Evolutionary conservation across 495 filamentous ascomycete genomes (phyloP).

Genomic region (Aeminium ludgeri): DNA sequence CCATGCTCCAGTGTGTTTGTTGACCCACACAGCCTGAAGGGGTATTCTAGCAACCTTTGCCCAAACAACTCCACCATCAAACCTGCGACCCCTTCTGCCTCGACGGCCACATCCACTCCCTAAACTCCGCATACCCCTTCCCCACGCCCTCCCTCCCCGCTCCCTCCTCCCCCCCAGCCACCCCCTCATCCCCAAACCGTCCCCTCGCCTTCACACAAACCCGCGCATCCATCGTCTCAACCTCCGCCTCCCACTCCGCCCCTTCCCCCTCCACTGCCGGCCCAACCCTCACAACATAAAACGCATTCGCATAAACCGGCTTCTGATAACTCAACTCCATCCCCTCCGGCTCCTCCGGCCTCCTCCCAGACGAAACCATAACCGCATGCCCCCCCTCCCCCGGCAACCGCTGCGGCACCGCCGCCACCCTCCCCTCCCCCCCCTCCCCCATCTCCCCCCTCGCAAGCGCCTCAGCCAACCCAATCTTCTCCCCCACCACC

Average conservation of each 20-base stretch:
- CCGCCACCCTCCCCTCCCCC: conserved; percentile 1
- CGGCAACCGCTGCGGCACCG: conserved; percentile 13
- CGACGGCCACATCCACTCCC: conserved; percentile 15
- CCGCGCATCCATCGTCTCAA: conserved; percentile 37
- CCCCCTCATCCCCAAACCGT: conserved; percentile 1
- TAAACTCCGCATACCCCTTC: conserved; percentile 10
- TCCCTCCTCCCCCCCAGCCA: conserved; percentile 2
- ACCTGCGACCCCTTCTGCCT: conserved; percentile 9
- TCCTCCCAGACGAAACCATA: conserved; percentile 23
- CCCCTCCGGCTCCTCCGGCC: conserved; percentile 18
- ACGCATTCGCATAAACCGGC: conserved; percentile 39
- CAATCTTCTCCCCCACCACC: conserved; percentile 50
- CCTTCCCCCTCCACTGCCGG: conserved; percentile 20
- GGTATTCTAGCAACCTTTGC: no score
- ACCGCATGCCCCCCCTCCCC: conserved; percentile 14
- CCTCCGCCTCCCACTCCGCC: conserved; percentile 28
- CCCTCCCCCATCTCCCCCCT: background rate
- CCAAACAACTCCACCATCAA: no score
- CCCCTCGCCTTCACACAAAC: conserved; percentile 35
- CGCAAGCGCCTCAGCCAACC: conserved; percentile 28
- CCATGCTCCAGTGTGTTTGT: no score
- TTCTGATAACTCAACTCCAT: conserved; percentile 46
- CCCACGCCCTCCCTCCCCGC: conserved; percentile 1
- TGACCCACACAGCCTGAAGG: no score
- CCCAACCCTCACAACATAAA: conserved; percentile 45